These are phyloP conservation scores for Phytopythium vexans DNA, from an alignment of 352 stramenopile species.

Conservation along the genomic window DNA sequence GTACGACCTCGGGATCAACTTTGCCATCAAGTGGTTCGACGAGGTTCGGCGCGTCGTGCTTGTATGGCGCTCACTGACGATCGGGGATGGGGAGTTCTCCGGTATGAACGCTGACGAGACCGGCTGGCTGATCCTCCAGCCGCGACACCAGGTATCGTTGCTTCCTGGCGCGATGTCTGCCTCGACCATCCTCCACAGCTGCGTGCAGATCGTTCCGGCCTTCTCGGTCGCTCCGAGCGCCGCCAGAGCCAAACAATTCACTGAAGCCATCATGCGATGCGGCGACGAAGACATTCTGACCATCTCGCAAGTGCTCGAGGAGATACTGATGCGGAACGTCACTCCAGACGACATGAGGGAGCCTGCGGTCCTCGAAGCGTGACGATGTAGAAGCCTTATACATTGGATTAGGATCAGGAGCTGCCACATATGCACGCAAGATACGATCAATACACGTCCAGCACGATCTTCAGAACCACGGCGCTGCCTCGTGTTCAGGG, in stretches of 20 bases:
- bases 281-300: conserved; percentile 11
- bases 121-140: conserved; percentile 12
- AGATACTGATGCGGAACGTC: conserved; percentile 8
- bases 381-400: too few relatives aligned
- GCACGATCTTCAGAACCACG: too few relatives aligned
- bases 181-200: conserved; percentile 24
- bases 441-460: too few relatives aligned
- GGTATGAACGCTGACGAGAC: conserved; percentile 23
- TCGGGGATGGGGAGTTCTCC: conserved; percentile 7
- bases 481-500: conserved; percentile 1
- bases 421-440: too few relatives aligned
- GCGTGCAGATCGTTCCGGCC: conserved; percentile 27
- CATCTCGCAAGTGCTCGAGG: conserved; percentile 10
- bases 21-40: conserved; percentile 29
- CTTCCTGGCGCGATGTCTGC: not conserved
- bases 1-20: conserved; percentile 4
- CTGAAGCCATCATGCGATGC: conserved; percentile 13
- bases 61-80: conserved; percentile 42
- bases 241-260: conserved; percentile 15
- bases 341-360: not conserved
- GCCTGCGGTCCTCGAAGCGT: too few relatives aligned
- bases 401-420: too few relatives aligned
- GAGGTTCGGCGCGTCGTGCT: conserved; percentile 50
- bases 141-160: not conserved
- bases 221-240: not conserved